Percentiles rank a stretch among this genome's conserved stretches.
Conservation (phyloP, 75 land plant genomes). For the Ceratopteris richardii region DNA sequence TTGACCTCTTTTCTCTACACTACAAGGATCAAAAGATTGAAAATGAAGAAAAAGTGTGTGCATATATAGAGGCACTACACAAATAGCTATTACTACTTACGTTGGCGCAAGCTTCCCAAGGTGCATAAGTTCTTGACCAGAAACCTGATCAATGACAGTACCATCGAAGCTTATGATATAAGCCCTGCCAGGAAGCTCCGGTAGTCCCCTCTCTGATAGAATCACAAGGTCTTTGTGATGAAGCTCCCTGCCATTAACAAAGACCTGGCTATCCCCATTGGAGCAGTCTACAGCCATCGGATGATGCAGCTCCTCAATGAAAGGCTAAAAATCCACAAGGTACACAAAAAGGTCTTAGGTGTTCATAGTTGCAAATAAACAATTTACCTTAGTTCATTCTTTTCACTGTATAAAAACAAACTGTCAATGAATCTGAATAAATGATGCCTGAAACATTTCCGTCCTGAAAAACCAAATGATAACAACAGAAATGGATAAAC, state of each 20-base stretch:
- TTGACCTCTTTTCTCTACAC: background rate
- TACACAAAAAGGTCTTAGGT: no score
- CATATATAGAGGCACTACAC: background rate
- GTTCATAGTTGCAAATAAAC: no score
- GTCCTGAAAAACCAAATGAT: no score
- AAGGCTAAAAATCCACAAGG: constrained; percentile 86
- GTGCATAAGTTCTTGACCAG: constrained; percentile 42
- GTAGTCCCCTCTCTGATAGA: constrained; percentile 69
- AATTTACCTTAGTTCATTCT: no score
- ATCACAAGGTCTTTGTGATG: constrained; percentile 64
- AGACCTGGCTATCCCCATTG: constrained; percentile 61
- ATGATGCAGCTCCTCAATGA: constrained; percentile 69
- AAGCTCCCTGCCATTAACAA: constrained; percentile 91
- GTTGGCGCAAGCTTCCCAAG: constrained; percentile 93
- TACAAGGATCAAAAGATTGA: background rate
- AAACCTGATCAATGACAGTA: constrained; percentile 42
- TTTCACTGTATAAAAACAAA: no score
- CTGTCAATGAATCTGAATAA: no score
- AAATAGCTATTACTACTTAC: constrained; percentile 36
- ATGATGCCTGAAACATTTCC: no score
- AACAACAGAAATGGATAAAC: no score
- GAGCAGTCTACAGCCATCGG: constrained; percentile 73
- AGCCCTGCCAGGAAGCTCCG: constrained; percentile 34
- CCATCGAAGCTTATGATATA: constrained; percentile 72
- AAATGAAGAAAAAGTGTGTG: background rate